Percentiles rank a stretch among this genome's conserved stretches.
Evolutionary conservation across 2,329 filamentous ascomycete species (phyloP).

Genomic region (Trichoderma endophyticum): DNA sequence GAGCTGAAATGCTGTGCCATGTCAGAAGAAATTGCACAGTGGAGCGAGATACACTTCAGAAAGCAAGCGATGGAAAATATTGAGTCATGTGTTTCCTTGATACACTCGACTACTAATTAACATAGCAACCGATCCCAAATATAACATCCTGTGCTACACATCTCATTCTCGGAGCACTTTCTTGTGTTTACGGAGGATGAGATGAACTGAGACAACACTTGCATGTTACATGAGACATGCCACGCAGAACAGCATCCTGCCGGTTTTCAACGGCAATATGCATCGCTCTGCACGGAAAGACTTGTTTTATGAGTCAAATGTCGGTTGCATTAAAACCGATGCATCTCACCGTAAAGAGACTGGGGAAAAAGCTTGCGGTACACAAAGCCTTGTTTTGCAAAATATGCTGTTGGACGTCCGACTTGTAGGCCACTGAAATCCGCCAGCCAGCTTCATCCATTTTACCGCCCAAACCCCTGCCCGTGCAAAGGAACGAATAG

Average conservation of each 20-base stretch:
- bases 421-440: background rate
- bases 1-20: background rate
- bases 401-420: background rate
- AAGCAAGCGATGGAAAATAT: background rate
- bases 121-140: background rate
- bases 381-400: background rate
- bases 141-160: background rate
- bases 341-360: background rate
- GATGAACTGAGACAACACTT: background rate
- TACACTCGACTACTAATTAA: background rate
- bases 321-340: background rate
- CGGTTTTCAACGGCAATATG: background rate
- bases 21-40: background rate
- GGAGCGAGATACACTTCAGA: background rate
- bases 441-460: background rate
- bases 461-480: conserved; percentile 8
- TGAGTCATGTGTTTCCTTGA: background rate
- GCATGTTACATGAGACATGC: background rate
- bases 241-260: background rate
- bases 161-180: background rate
- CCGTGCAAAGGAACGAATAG: conserved; percentile 2
- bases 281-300: background rate
- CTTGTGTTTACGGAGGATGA: background rate
- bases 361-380: too few species aligned
- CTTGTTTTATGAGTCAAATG: background rate